These are phyloP conservation scores for Phalaenopsis aphrodite DNA, from an alignment of 106 monocot species.

Conservation along the genomic window DNA sequence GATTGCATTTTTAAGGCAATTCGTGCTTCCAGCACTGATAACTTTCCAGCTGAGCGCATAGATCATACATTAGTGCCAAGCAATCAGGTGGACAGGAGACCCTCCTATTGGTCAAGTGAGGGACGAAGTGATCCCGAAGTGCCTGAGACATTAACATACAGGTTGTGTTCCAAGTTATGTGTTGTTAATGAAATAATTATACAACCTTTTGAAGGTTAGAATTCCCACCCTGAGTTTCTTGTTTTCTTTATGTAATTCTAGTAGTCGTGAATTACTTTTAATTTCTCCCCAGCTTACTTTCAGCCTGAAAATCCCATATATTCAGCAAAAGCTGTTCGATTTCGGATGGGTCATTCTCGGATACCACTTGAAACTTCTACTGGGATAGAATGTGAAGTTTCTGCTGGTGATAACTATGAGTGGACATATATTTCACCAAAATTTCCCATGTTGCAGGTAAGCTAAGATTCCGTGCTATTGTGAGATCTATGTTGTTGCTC, in stretches of 20 bases:
- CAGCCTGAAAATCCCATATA: slow-evolving; percentile 57
- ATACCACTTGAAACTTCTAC: not conserved
- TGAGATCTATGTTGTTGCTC: not conserved
- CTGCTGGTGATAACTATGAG: slow-evolving; percentile 21
- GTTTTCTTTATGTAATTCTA: not conserved
- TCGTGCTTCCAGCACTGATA: slow-evolving; percentile 83
- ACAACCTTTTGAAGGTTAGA: slow-evolving; percentile 72
- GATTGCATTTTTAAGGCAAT: slow-evolving; percentile 40
- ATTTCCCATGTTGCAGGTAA: slow-evolving; percentile 62
- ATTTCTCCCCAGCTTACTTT: slow-evolving; percentile 40
- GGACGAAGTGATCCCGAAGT: slow-evolving; percentile 48
- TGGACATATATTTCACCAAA: slow-evolving; percentile 68
- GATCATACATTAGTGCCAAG: slow-evolving; percentile 52
- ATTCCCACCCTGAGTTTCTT: slow-evolving; percentile 2
- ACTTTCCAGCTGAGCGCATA: slow-evolving; percentile 76
- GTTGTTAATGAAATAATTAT: slow-evolving; percentile 63
- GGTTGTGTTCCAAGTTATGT: slow-evolving; percentile 46
- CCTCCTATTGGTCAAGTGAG: slow-evolving; percentile 93
- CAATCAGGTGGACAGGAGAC: slow-evolving; percentile 26
- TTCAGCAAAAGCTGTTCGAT: slow-evolving; percentile 58
- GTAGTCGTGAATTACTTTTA: not conserved
- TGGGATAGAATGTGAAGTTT: not conserved
- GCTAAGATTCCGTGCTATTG: not conserved
- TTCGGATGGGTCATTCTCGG: slow-evolving; percentile 46
- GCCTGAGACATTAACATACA: slow-evolving; percentile 70